Conservation (phyloP, 108 stramenopile species). For the Nitzschia sp. region DNA sequence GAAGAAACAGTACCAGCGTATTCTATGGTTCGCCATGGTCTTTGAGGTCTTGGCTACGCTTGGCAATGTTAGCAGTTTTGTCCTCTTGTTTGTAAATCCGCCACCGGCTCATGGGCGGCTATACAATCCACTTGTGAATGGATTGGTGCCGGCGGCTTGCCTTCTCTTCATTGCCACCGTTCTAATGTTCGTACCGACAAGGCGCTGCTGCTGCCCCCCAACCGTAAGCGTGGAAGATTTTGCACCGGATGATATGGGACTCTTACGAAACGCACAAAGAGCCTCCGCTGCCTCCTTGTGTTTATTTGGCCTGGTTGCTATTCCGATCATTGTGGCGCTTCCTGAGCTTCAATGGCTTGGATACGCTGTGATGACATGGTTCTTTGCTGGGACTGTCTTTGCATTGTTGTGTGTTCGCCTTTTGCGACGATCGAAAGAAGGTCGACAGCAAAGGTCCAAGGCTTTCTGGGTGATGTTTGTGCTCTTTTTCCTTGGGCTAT, state of each 20-base stretch:
- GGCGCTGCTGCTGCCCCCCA: not conserved
- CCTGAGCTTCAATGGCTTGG: too few species aligned
- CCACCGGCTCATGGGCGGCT: not conserved
- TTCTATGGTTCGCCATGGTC: not conserved
- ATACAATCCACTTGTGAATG: not conserved
- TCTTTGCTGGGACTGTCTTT: too few species aligned
- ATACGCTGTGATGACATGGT: not conserved
- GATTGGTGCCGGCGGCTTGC: not conserved
- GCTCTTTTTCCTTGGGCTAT: not conserved
- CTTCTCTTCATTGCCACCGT: not conserved
- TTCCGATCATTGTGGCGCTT: slow-evolving; percentile 34
- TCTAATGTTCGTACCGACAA: not conserved
- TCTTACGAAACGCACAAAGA: not conserved
- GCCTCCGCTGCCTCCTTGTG: not conserved
- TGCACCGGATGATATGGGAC: not conserved
- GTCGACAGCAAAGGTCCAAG: not conserved
- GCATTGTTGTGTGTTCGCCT: not conserved
- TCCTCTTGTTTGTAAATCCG: not conserved
- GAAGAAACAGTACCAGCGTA: not conserved
- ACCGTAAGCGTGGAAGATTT: not conserved
- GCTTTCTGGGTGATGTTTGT: not conserved
- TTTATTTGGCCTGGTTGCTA: slow-evolving; percentile 9
- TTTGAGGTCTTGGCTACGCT: not conserved
- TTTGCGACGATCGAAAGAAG: not conserved
- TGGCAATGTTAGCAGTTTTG: too few species aligned